Percentiles rank a stretch among this genome's conserved stretches.
phyloP scores from a whole-genome alignment of 371 early-diverging fungal genomes.

The Mortierella sp. region DNA sequence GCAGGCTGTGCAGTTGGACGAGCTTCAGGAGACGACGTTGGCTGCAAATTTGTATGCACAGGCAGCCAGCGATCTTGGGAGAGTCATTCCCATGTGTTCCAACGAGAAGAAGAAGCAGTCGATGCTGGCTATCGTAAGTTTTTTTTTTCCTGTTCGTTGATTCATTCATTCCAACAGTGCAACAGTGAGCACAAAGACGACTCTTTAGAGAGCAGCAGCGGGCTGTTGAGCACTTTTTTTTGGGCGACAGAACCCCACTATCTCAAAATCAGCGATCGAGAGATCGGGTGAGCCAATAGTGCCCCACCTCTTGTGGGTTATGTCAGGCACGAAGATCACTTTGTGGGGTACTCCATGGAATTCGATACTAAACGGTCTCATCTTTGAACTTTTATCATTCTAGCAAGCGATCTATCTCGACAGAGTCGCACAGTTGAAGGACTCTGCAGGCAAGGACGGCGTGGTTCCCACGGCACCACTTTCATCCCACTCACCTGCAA shows the following conservation, averaged over 20 bases:
- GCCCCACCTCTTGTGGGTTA: too few species aligned
- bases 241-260: too few species aligned
- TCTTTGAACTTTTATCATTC: not conserved
- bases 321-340: too few species aligned
- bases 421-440: slow-evolving; percentile 41
- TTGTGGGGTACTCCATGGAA: too few species aligned
- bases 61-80: slow-evolving; percentile 51
- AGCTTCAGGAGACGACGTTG: slow-evolving; percentile 40
- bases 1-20: slow-evolving; percentile 53
- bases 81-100: slow-evolving; percentile 53
- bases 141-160: not conserved
- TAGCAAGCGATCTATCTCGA: slow-evolving; percentile 55
- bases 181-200: not conserved
- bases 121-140: slow-evolving; percentile 53
- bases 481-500: slow-evolving; percentile 7
- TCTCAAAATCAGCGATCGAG: too few species aligned
- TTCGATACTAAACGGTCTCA: not conserved
- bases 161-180: not conserved
- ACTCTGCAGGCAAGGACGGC: slow-evolving; percentile 6
- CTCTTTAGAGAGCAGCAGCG: too few species aligned
- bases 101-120: slow-evolving; percentile 55
- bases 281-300: too few species aligned
- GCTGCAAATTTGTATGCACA: slow-evolving; percentile 52
- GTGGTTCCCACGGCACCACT: not conserved
- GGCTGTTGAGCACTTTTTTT: too few species aligned